phyloP scores from a whole-genome alignment of 2,329 filamentous ascomycete species.

The Diaporthe vaccinii region DNA sequence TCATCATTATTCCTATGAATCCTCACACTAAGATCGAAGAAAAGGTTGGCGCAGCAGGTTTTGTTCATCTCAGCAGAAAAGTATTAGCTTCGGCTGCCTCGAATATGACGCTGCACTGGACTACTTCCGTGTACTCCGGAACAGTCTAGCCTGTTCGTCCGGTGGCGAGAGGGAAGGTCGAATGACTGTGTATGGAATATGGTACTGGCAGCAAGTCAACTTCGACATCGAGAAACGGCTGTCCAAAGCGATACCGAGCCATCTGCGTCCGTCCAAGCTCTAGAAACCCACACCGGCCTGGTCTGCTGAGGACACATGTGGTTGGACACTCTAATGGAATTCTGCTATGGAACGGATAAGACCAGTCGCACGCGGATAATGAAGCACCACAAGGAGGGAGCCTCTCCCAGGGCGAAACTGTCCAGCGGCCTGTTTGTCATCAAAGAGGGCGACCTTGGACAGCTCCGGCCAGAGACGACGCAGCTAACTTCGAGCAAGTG shows the following conservation, averaged over 20 bases:
- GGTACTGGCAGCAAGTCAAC: not conserved
- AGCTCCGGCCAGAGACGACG: not conserved
- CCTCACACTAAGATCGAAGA: too few relatives aligned
- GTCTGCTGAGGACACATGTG: too few relatives aligned
- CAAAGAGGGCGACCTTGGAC: not conserved
- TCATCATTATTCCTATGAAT: not conserved
- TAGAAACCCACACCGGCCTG: not conserved
- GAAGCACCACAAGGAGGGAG: not conserved
- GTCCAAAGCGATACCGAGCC: not conserved
- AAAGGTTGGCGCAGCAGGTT: not conserved
- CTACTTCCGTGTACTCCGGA: not conserved
- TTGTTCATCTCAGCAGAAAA: not conserved
- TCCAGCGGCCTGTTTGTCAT: not conserved
- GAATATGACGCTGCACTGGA: not conserved
- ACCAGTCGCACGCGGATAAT: not conserved
- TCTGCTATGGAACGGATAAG: rapidly evolving
- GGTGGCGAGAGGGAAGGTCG: not conserved
- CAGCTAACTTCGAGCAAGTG: not conserved
- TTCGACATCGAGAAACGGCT: not conserved
- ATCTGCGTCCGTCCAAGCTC: too few relatives aligned
- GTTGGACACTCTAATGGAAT: not conserved
- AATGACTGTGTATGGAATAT: not conserved
- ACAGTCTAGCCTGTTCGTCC: not conserved
- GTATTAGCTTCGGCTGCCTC: not conserved
- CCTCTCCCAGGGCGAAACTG: not conserved